Conservation (phyloP, 1,139 yeast species). For the Scheffersomyces quercinus region DNA sequence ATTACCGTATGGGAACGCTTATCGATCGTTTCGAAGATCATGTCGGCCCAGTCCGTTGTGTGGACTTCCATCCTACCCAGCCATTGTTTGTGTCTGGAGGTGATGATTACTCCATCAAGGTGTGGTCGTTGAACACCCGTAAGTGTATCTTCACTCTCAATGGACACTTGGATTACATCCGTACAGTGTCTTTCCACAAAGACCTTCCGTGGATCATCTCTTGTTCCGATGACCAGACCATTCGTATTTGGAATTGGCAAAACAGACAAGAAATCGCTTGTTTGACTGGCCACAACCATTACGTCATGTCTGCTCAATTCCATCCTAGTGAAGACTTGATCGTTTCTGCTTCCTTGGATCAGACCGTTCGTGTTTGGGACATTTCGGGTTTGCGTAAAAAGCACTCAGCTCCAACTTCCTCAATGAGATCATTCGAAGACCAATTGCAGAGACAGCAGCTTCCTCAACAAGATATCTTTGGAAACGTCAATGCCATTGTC, state of each 20-base stretch:
- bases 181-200: slow-evolving; percentile 93
- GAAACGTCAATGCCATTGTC: slow-evolving; percentile 90
- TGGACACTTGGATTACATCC: slow-evolving; percentile 93
- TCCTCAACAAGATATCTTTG: slow-evolving; percentile 90
- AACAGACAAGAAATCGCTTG: slow-evolving; percentile 97
- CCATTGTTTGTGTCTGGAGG: slow-evolving; percentile 97
- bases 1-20: slow-evolving; percentile 97
- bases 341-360: slow-evolving; percentile 95
- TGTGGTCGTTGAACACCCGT: slow-evolving; percentile 92
- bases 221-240: slow-evolving; percentile 97
- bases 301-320: slow-evolving; percentile 97
- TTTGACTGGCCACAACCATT: slow-evolving; percentile 96
- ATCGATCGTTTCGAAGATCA: slow-evolving; percentile 97
- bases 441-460: slow-evolving; percentile 72
- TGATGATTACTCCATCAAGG: slow-evolving; percentile 92
- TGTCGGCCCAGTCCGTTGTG: slow-evolving; percentile 96
- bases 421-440: slow-evolving; percentile 67
- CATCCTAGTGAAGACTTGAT: slow-evolving; percentile 94
- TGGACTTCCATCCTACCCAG: slow-evolving; percentile 96
- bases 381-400: slow-evolving; percentile 92
- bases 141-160: slow-evolving; percentile 87
- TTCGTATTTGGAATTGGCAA: slow-evolving; percentile 99
- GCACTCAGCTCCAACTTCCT: slow-evolving; percentile 79
- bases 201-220: slow-evolving; percentile 98
- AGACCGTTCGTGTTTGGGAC: slow-evolving; percentile 99